phyloP scores from a whole-genome alignment of 768 basidiomycete species.

The Lentinus tigrinus region DNA sequence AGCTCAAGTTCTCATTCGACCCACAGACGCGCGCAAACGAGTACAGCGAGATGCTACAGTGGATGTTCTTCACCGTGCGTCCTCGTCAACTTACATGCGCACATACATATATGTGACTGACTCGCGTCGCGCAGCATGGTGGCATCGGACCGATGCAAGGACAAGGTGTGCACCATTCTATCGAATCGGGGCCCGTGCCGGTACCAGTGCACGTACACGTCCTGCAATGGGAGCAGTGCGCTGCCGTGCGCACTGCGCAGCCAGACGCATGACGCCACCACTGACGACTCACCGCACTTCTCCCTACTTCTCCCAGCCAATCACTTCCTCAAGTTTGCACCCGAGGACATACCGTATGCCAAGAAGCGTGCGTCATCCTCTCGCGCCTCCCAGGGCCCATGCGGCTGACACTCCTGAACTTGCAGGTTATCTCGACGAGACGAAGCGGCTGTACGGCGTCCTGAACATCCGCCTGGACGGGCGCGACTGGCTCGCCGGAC shows the following conservation, averaged over 20 bases:
- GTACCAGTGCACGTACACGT: not conserved
- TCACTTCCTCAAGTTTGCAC: conserved; percentile 64
- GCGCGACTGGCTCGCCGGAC: conserved; percentile 77
- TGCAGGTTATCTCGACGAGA: conserved; percentile 76
- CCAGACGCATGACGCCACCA: not conserved
- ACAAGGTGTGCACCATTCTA: conserved; percentile 40
- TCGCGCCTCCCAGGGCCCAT: not conserved
- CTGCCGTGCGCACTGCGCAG: not conserved
- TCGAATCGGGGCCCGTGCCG: not conserved
- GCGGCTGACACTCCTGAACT: not conserved
- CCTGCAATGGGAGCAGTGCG: too few species aligned
- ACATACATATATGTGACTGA: too few species aligned
- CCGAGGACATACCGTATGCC: conserved; percentile 67
- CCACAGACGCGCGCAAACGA: conserved; percentile 47
- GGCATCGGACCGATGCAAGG: conserved; percentile 84
- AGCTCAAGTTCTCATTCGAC: conserved; percentile 64
- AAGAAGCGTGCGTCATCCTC: conserved; percentile 49
- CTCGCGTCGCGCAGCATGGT: conserved; percentile 70
- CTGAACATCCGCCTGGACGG: conserved; percentile 68
- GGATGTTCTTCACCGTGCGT: conserved; percentile 79
- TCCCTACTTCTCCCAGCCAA: conserved; percentile 33
- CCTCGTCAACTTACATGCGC: too few species aligned
- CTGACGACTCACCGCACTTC: not conserved
- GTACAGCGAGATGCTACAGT: conserved; percentile 73
- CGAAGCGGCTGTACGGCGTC: conserved; percentile 76